These are phyloP conservation scores for Abelmoschus esculentus DNA, from an alignment of 345 rosid species.

Conservation along the genomic window DNA sequence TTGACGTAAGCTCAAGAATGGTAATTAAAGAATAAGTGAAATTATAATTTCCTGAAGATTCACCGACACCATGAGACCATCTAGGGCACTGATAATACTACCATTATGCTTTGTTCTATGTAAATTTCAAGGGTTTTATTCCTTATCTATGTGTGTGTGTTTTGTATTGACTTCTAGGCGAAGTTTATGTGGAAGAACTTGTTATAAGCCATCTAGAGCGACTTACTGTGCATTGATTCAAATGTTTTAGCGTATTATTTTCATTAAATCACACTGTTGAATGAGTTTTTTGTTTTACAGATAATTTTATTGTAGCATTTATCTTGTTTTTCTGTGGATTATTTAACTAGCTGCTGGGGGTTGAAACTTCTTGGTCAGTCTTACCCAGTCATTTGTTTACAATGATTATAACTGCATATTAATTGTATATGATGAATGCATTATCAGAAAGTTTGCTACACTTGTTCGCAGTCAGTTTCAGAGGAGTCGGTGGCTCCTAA, in stretches of 20 bases:
- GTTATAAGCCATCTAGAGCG: not conserved
- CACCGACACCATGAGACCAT: not conserved
- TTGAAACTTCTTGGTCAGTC: not conserved
- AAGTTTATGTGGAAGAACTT: not conserved
- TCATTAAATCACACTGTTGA: not conserved
- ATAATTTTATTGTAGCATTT: not conserved
- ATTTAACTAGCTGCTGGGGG: not conserved
- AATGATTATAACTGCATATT: slow-evolving; percentile 11
- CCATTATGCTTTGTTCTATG: not conserved
- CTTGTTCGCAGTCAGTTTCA: slow-evolving; percentile 56
- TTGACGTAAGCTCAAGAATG: not conserved
- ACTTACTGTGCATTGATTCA: not conserved
- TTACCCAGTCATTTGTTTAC: not conserved
- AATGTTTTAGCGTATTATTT: not conserved
- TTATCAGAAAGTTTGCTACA: slow-evolving; percentile 70
- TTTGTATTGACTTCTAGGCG: not conserved
- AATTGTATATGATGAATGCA: slow-evolving; percentile 16
- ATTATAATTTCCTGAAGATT: not conserved
- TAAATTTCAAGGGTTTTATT: not conserved
- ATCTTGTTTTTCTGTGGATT: not conserved
- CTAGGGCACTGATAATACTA: not conserved
- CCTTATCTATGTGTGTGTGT: not conserved
- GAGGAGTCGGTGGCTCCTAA: slow-evolving; percentile 71
- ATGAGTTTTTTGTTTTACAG: not conserved
- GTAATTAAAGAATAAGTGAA: not conserved